phyloP scores from a whole-genome alignment of 2,329 filamentous ascomycete genomes.

The Colletotrichum paranaense region DNA sequence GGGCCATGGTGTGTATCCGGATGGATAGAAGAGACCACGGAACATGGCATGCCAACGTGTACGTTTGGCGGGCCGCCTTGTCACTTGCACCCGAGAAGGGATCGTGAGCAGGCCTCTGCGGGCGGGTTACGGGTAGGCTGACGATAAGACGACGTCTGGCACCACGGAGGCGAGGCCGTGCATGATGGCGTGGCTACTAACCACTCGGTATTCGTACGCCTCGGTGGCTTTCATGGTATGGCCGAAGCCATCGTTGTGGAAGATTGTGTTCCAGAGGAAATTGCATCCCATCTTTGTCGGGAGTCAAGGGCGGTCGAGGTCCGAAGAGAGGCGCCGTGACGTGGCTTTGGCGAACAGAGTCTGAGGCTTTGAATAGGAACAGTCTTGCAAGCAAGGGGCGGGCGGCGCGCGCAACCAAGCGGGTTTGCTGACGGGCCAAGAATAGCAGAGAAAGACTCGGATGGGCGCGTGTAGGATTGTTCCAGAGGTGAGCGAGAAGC shows the following conservation, averaged over 20 bases:
- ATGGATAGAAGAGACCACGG: not conserved
- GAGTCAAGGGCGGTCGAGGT: slow-evolving; percentile 7
- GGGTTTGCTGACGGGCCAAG: slow-evolving; percentile 11
- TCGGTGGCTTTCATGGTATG: slow-evolving; percentile 6
- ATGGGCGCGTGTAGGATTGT: not conserved
- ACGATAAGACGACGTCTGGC: slow-evolving; percentile 8
- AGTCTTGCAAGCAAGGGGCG: slow-evolving; percentile 7
- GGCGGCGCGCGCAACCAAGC: not conserved
- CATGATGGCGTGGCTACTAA: not conserved
- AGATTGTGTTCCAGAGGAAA: not conserved
- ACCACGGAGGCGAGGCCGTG: slow-evolving; percentile 1
- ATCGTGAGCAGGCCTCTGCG: not conserved
- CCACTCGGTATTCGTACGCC: not conserved
- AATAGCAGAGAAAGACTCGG: not conserved
- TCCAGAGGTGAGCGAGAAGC: not conserved
- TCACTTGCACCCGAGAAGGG: slow-evolving; percentile 2
- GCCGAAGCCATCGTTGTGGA: slow-evolving; percentile 19
- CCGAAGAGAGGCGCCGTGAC: slow-evolving; percentile 9
- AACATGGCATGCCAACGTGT: slow-evolving; percentile 5
- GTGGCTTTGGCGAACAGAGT: slow-evolving; percentile 2
- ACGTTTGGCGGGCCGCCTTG: slow-evolving; percentile 9
- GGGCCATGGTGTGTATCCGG: not conserved
- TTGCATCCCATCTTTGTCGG: slow-evolving; percentile 16
- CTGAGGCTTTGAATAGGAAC: slow-evolving; percentile 1
- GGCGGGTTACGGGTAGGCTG: not conserved